A percentile compares a stretch with the other conserved stretches of the same genome.
These are phyloP conservation scores for Calonectria fujianensis DNA, from an alignment of 2,329 filamentous ascomycete species.

Conservation along the genomic window DNA sequence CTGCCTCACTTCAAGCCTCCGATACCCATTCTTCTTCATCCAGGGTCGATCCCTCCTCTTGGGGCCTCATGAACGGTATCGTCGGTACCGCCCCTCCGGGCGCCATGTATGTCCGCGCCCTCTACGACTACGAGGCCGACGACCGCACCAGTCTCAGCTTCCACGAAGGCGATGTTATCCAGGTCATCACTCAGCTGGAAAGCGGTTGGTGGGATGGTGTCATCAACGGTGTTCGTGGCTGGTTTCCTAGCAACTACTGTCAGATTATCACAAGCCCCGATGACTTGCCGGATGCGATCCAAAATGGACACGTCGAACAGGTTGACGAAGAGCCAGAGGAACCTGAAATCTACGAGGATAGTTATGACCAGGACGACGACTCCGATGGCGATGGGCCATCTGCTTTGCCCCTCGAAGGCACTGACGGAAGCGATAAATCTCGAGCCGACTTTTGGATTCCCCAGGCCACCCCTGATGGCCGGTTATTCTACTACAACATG, in stretches of 20 bases:
- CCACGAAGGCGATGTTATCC: constrained; percentile 96
- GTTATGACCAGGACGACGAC: constrained; percentile 80
- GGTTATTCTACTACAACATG: constrained; percentile 98
- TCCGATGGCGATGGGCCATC: constrained; percentile 76
- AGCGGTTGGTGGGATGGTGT: constrained; percentile 99
- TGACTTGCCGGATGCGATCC: constrained; percentile 79
- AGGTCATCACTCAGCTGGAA: constrained; percentile 98
- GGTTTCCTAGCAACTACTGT: constrained; percentile 99
- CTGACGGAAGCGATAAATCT: constrained; percentile 79
- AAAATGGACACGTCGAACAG: constrained; percentile 73
- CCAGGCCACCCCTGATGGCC: constrained; percentile 93
- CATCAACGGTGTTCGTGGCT: constrained; percentile 96
- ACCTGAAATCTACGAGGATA: constrained; percentile 79
- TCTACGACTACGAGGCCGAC: constrained; percentile 99
- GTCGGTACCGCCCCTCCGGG: constrained; percentile 76
- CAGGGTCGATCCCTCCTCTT: constrained; percentile 54
- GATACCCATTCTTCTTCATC: constrained; percentile 50
- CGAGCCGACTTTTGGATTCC: constrained; percentile 99
- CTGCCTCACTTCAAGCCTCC: constrained; percentile 53
- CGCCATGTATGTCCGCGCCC: constrained; percentile 92
- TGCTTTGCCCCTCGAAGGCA: constrained; percentile 81
- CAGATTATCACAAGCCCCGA: constrained; percentile 86
- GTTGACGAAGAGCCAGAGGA: constrained; percentile 79
- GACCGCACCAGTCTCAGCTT: constrained; percentile 98
- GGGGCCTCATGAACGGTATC: constrained; percentile 75